Conservation (phyloP, 2,329 filamentous ascomycete genomes). For the Hypoxylon sp. region DNA sequence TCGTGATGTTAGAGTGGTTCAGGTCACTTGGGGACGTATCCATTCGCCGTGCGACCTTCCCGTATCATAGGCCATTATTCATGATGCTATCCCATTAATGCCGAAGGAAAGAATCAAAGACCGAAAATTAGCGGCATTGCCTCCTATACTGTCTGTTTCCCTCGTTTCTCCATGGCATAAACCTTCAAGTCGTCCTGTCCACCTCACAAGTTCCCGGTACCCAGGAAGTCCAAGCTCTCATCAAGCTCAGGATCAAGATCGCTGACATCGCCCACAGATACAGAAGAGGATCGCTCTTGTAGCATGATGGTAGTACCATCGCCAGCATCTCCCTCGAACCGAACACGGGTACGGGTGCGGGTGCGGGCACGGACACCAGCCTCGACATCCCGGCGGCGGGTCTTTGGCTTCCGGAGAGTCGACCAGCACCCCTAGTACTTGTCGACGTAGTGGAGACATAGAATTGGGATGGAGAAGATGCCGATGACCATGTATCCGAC, state of each 20-base stretch:
- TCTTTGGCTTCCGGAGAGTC: background rate
- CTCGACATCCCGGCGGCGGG: background rate
- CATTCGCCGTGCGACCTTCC: background rate
- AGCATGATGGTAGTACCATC: background rate
- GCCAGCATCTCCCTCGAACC: background rate
- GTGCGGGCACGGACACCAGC: background rate
- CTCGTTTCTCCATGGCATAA: background rate
- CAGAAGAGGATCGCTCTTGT: background rate
- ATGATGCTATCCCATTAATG: background rate
- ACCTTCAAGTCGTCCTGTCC: background rate
- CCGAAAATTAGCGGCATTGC: too few species aligned
- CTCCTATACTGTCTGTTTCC: too few species aligned
- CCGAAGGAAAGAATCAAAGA: background rate
- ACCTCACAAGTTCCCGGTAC: too few species aligned
- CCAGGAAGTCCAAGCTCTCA: background rate
- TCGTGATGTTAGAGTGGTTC: background rate
- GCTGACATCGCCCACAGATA: background rate
- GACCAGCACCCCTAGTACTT: conserved; percentile 44
- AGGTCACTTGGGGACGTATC: background rate
- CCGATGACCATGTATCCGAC: conserved; percentile 38
- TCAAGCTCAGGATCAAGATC: background rate
- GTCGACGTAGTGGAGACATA: conserved; percentile 42
- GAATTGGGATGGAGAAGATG: conserved; percentile 37
- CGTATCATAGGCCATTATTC: background rate
- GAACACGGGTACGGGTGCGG: background rate